Evolutionary conservation across 257 asterid species (phyloP).

Genomic region (Solanum tarijense): DNA sequence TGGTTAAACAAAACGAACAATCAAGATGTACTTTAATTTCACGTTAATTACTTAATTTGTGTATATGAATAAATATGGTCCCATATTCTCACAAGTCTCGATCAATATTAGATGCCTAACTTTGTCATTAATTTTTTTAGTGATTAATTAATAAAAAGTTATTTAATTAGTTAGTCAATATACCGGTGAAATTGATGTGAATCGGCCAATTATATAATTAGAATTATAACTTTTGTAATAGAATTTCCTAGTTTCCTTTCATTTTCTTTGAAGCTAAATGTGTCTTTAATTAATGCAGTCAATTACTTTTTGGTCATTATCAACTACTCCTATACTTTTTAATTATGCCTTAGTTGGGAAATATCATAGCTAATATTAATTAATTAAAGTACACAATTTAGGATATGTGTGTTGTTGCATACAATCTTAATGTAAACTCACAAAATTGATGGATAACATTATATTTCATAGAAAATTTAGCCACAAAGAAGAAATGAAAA

Average conservation of each 20-base stretch:
- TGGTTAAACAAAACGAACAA: not conserved
- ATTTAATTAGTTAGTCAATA: not conserved
- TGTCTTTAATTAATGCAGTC: not conserved
- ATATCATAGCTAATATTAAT: not conserved
- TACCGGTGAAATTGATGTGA: not conserved
- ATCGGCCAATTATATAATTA: not conserved
- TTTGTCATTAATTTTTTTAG: not conserved
- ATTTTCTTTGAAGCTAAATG: not conserved
- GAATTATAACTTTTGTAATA: not conserved
- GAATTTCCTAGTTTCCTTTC: not conserved
- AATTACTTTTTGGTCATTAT: slow-evolving; percentile 9
- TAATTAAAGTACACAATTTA: not conserved
- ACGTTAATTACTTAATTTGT: not conserved
- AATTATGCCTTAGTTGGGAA: not conserved
- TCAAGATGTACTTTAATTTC: not conserved
- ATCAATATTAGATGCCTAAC: not conserved
- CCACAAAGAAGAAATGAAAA: not conserved
- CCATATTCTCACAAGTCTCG: not conserved
- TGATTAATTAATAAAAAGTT: not conserved
- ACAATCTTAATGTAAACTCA: not conserved
- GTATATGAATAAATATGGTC: not conserved
- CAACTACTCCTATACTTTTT: not conserved
- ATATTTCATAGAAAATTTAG: not conserved
- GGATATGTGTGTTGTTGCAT: not conserved
- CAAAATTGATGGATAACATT: not conserved